Evolutionary conservation across 2,329 filamentous ascomycete genomes (phyloP).

Genomic region (Neopestalotiopsis rosae): DNA sequence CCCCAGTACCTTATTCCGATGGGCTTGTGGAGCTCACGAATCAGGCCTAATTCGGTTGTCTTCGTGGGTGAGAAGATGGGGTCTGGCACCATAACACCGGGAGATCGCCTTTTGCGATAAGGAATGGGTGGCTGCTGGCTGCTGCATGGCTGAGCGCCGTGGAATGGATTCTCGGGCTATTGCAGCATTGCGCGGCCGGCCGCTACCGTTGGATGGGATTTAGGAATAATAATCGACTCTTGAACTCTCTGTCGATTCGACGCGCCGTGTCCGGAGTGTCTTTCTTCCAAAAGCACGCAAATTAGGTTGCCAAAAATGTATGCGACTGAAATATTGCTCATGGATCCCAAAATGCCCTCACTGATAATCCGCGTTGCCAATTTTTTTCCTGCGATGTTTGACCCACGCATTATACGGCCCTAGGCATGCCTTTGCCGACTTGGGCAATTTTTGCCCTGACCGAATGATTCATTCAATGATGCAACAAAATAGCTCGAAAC

Average conservation of each 20-base stretch:
- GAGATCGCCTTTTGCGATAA: not conserved
- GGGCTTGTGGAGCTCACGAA: not conserved
- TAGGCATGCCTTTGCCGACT: not conserved
- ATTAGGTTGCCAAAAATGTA: not conserved
- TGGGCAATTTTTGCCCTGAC: not conserved
- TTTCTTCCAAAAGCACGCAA: not conserved
- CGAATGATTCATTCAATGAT: not conserved
- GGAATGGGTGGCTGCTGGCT: not conserved
- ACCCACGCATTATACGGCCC: not conserved
- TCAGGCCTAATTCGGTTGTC: not conserved
- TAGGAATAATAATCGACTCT: not conserved
- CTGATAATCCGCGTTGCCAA: not conserved
- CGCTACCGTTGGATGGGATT: not conserved
- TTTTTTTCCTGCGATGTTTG: not conserved
- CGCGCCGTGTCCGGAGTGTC: not conserved
- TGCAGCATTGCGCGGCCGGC: not conserved
- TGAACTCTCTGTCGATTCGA: not conserved
- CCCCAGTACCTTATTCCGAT: slow-evolving; percentile 1
- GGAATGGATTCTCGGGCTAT: not conserved
- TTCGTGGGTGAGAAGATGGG: not conserved
- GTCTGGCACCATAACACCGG: not conserved
- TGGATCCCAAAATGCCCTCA: not conserved
- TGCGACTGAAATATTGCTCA: no score
- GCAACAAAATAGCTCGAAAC: not conserved
- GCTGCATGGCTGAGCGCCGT: no score